These are phyloP conservation scores for Trichoderma citrinoviride DNA, from an alignment of 2,329 filamentous ascomycete species.

Conservation along the genomic window DNA sequence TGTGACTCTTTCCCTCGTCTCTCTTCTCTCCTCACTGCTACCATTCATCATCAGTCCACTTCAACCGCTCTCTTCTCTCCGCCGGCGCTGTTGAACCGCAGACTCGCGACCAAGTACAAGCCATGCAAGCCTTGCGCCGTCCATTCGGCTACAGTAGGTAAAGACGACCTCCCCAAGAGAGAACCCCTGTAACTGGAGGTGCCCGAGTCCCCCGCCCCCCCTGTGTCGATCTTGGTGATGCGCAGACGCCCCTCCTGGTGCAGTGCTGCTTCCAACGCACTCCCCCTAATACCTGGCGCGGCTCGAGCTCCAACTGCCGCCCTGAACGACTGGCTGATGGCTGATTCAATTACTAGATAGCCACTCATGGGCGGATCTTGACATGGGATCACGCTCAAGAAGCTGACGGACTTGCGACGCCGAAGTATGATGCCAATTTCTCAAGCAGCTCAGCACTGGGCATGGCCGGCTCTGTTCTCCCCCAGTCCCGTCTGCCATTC, in stretches of 20 bases:
- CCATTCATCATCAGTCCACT: not conserved
- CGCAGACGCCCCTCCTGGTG: not conserved
- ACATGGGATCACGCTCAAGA: not conserved
- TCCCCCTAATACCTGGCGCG: not conserved
- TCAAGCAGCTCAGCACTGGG: not conserved
- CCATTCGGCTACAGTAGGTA: constrained; percentile 1
- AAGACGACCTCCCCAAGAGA: too few species aligned
- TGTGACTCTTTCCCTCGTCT: not conserved
- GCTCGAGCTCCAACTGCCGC: not conserved
- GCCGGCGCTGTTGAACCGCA: not conserved
- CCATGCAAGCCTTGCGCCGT: not conserved
- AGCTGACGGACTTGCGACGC: too few species aligned
- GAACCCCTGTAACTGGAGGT: constrained; percentile 17
- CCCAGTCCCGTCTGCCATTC: not conserved
- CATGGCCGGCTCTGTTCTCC: not conserved
- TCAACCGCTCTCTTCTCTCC: not conserved
- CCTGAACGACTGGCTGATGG: not conserved
- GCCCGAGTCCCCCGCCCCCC: constrained; percentile 20
- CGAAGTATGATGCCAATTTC: too few species aligned
- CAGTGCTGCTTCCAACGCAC: not conserved
- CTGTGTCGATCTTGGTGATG: constrained; percentile 22
- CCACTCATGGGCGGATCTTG: too few species aligned
- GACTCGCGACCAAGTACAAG: not conserved
- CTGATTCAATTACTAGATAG: too few species aligned
- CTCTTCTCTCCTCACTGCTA: not conserved